phyloP scores from a whole-genome alignment of 345 rosid genomes.

The Populus deltoides region DNA sequence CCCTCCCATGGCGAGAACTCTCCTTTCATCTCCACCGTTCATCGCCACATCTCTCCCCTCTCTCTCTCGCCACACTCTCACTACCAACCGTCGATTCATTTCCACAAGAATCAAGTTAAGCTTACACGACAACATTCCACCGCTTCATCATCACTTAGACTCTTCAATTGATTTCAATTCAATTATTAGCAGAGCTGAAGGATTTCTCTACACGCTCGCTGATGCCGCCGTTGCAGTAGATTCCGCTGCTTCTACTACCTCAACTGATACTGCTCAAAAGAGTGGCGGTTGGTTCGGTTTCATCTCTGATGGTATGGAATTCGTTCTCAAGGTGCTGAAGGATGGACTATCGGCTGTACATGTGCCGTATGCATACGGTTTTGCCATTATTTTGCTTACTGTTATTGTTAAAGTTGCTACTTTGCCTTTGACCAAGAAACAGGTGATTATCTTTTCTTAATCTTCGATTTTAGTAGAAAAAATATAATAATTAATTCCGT shows the following conservation, averaged over 20 bases:
- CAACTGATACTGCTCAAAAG: constrained; percentile 63
- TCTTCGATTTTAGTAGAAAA: not conserved
- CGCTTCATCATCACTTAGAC: constrained; percentile 40
- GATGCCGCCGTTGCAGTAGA: constrained; percentile 74
- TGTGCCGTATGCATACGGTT: constrained; percentile 87
- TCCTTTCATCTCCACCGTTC: constrained; percentile 78
- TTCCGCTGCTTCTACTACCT: constrained; percentile 35
- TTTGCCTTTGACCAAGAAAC: constrained; percentile 84
- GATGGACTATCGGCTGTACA: constrained; percentile 75
- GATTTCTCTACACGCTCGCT: constrained; percentile 75
- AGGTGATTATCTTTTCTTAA: constrained; percentile 35
- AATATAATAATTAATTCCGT: not conserved
- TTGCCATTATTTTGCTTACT: constrained; percentile 88
- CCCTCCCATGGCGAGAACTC: constrained; percentile 67
- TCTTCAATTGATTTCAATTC: constrained; percentile 53
- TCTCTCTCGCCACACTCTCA: constrained; percentile 40
- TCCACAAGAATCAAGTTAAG: constrained; percentile 59
- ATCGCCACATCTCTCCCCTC: constrained; percentile 52
- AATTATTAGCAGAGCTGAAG: constrained; percentile 54
- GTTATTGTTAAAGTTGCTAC: constrained; percentile 77
- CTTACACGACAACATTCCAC: constrained; percentile 66
- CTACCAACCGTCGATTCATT: constrained; percentile 48
- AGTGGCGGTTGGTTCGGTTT: constrained; percentile 92
- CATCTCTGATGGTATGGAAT: constrained; percentile 82
- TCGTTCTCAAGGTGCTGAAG: constrained; percentile 92